A percentile compares a stretch with the other conserved stretches of the same genome.
phyloP scores from a whole-genome alignment of 352 stramenopile species.

The Phytopythium oedochilum region DNA sequence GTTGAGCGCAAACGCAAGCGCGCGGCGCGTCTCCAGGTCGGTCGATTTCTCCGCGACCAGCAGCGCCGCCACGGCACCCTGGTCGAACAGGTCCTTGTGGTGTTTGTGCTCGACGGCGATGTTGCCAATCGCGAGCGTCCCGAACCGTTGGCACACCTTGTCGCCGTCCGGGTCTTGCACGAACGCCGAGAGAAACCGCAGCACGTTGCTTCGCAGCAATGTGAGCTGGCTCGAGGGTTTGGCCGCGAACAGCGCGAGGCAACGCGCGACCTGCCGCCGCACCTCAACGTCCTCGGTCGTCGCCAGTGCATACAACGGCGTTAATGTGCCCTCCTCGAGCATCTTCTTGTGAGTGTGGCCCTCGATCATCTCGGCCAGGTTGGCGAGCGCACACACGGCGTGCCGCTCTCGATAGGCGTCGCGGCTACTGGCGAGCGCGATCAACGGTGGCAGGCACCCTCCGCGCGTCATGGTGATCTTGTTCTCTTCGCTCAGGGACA shows the following conservation, averaged over 20 bases:
- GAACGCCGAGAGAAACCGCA: conserved; percentile 87
- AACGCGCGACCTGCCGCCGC: conserved; percentile 89
- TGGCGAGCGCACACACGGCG: conserved; percentile 90
- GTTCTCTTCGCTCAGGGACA: conserved; percentile 95
- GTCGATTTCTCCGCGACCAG: conserved; percentile 80
- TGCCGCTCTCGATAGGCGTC: conserved; percentile 92
- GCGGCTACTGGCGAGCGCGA: conserved; percentile 81
- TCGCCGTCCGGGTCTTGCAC: conserved; percentile 73
- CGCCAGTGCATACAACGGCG: conserved; percentile 85
- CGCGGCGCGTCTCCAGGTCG: conserved; percentile 90
- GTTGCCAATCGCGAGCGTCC: conserved; percentile 90
- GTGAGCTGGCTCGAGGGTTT: conserved; percentile 89
- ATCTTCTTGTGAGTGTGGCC: conserved; percentile 94
- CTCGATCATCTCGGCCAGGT: conserved; percentile 96
- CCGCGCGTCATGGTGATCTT: conserved; percentile 94
- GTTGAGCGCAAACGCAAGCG: conserved; percentile 93
- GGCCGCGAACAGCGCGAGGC: conserved; percentile 91
- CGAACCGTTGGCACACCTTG: conserved; percentile 84
- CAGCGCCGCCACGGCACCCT: conserved; percentile 86
- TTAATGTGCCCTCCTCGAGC: conserved; percentile 91
- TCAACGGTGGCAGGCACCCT: conserved; percentile 90
- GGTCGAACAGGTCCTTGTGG: conserved; percentile 92
- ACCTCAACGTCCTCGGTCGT: conserved; percentile 81
- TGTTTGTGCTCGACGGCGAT: conserved; percentile 85
- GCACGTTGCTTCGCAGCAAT: conserved; percentile 81